Percentiles rank a stretch among this genome's conserved stretches.
These are phyloP conservation scores for Penicillium sp. DNA, from an alignment of 2,329 filamentous ascomycete genomes.

Conservation along the genomic window DNA sequence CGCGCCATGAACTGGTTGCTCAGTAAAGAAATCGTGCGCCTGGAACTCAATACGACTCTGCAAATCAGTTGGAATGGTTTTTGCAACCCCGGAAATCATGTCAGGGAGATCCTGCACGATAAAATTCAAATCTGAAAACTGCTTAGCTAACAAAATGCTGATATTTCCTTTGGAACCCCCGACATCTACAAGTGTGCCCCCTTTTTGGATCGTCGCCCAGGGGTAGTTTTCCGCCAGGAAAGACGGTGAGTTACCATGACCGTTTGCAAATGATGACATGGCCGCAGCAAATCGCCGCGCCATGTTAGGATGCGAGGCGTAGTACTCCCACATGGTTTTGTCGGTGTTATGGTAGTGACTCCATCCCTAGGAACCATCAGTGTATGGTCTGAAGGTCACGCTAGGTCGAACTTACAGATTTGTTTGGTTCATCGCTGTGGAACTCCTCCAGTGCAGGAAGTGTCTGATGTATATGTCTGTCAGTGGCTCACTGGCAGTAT, in stretches of 20 bases:
- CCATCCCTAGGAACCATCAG: too few species aligned
- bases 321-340: too few species aligned
- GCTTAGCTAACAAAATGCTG: conserved; percentile 50
- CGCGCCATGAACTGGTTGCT: conserved; percentile 27
- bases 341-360: too few species aligned
- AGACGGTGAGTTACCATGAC: not conserved
- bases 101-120: conserved; percentile 49
- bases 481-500: too few species aligned
- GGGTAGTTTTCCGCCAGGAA: not conserved
- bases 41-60: not conserved
- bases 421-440: too few species aligned
- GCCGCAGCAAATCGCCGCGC: not conserved
- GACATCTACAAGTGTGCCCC: conserved; percentile 12
- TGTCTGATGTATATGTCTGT: too few species aligned
- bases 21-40: conserved; percentile 10
- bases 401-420: too few species aligned
- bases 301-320: too few species aligned
- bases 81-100: not conserved
- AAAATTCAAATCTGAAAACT: conserved; percentile 51
- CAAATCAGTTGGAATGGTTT: not conserved
- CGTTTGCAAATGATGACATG: not conserved
- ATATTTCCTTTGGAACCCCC: conserved; percentile 58
- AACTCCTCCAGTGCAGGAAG: too few species aligned
- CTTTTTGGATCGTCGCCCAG: not conserved
- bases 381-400: too few species aligned